Percentiles rank a stretch among this genome's conserved stretches.
These are phyloP conservation scores for Cladosporium halotolerans DNA, from an alignment of 2,329 filamentous ascomycete genomes.

Conservation along the genomic window DNA sequence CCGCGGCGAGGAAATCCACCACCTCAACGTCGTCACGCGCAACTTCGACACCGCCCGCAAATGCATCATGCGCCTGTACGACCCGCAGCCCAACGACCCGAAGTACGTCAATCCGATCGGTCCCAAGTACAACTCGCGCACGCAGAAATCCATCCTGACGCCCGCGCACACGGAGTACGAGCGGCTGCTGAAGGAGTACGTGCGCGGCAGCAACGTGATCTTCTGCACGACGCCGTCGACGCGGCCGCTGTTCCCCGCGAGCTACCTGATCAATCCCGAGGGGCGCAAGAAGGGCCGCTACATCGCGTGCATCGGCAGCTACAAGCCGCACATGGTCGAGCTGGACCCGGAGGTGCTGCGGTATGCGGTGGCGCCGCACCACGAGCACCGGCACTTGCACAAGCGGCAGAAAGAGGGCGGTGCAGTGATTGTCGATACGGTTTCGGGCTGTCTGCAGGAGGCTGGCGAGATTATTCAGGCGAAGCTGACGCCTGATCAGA, in stretches of 20 bases:
- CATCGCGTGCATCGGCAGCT: slow-evolving; percentile 66
- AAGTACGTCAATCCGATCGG: slow-evolving; percentile 32
- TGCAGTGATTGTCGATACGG: slow-evolving; percentile 58
- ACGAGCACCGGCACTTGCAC: slow-evolving; percentile 55
- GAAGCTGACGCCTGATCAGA: slow-evolving; percentile 62
- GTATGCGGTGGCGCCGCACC: slow-evolving; percentile 52
- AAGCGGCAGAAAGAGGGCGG: slow-evolving; percentile 55
- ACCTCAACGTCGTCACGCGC: slow-evolving; percentile 78
- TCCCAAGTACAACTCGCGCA: slow-evolving; percentile 32
- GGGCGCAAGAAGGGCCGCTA: slow-evolving; percentile 64
- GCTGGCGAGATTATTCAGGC: slow-evolving; percentile 83
- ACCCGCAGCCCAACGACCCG: slow-evolving; percentile 32
- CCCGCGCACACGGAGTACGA: slow-evolving; percentile 64
- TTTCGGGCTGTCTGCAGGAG: slow-evolving; percentile 73
- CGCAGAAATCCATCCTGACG: slow-evolving; percentile 63
- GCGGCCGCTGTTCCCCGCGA: slow-evolving; percentile 66
- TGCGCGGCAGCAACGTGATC: slow-evolving; percentile 70
- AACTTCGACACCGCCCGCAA: slow-evolving; percentile 54
- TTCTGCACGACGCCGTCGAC: slow-evolving; percentile 81
- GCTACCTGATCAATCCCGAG: slow-evolving; percentile 65
- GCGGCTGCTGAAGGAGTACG: slow-evolving; percentile 62
- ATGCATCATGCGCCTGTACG: slow-evolving; percentile 51
- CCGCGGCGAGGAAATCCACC: slow-evolving; percentile 61
- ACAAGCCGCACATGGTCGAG: slow-evolving; percentile 71
- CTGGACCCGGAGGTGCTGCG: slow-evolving; percentile 69